Conservation (phyloP, 352 stramenopile genomes). For the Phytopythium chamaehyphon region DNA sequence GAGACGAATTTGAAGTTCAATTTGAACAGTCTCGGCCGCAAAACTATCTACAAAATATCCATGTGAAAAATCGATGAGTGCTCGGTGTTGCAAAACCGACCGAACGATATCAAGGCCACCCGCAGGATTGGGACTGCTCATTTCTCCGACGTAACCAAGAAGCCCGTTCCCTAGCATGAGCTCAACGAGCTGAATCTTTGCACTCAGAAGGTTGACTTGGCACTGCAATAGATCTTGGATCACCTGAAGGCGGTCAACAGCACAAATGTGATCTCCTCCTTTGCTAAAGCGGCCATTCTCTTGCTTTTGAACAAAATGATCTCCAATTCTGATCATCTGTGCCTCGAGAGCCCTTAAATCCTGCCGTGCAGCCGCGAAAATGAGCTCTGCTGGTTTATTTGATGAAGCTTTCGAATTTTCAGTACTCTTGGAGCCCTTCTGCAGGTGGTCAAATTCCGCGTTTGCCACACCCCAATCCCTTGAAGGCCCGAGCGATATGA, state of each 20-base stretch:
- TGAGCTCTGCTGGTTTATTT: constrained; percentile 16
- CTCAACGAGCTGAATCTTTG: constrained; percentile 34
- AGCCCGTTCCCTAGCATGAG: constrained; percentile 24
- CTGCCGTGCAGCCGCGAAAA: constrained; percentile 31
- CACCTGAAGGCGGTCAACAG: constrained; percentile 51
- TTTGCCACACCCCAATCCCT: too few relatives aligned
- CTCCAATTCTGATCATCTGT: constrained; percentile 41
- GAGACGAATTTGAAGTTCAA: constrained; percentile 42
- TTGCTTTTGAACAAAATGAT: constrained; percentile 46
- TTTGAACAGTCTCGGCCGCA: constrained; percentile 32
- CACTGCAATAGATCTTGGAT: constrained; percentile 55
- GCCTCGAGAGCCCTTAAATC: constrained; percentile 41
- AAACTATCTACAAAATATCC: constrained; percentile 65
- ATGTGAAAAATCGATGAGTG: constrained; percentile 45
- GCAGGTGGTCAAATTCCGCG: too few relatives aligned
- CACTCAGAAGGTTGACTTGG: constrained; percentile 33
- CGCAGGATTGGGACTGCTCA: constrained; percentile 1
- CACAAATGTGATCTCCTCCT: constrained; percentile 7
- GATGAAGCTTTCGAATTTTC: neutral
- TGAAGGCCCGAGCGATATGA: constrained; percentile 9
- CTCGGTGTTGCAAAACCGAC: constrained; percentile 19
- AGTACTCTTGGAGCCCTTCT: neutral
- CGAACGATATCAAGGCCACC: constrained; percentile 9
- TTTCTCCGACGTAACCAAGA: neutral
- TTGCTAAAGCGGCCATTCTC: constrained; percentile 14